Evolutionary conservation across 2,329 filamentous ascomycete genomes (phyloP), one percentile per base, ranked within the genome.

Genomic region (Cladosporium sp.): DNA sequence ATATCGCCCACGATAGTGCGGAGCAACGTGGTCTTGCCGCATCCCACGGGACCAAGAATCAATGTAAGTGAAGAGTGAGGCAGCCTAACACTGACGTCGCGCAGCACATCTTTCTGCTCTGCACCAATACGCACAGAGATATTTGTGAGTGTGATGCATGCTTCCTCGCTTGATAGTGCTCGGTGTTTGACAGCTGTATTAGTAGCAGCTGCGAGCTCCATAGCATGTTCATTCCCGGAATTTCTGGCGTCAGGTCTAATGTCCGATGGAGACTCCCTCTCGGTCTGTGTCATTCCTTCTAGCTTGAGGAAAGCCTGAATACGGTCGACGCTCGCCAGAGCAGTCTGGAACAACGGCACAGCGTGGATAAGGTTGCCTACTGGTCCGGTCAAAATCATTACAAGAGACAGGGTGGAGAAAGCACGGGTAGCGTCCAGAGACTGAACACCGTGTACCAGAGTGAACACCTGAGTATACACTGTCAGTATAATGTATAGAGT

Each of bases 291-390:
- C 58, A 6, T 22, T 32, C 36, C n/a, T 22, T 59, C 50, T 8
- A 57, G 52, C 2, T 53, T 34, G 4, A 64, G 52, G 56, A 64
- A 64, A 15, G 17, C 28, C 51, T 64, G 58, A 10, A 63, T 56
- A 12, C 62, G 56, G n/a, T 65, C 60, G 13, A 65, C 39, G 32
- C 61, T 63, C 15, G 61, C 62, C 9, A 63, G 19, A 3, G 62
- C 61, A 2, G 58, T 63, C 44, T 57, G 54, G 1, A 59, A 52
- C 49, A 47, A 35, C 5, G 62, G 62, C 32, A 65, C 50, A 20
- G 57, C 58, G 48, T 65, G 61, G 5, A 63, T 63, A 15, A 63
- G 54, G 15, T 60, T 40, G 12, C 58, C 24, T 3, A 60, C 58
- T 25, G 63, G 63, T 12, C 20, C 22, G 10, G 61, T 57, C 32